Evolutionary conservation across 176 grass and related monocot genomes (phyloP), one percentile per base, ranked within the genome.

Genomic region (barley (Hordeum vulgare)): DNA sequence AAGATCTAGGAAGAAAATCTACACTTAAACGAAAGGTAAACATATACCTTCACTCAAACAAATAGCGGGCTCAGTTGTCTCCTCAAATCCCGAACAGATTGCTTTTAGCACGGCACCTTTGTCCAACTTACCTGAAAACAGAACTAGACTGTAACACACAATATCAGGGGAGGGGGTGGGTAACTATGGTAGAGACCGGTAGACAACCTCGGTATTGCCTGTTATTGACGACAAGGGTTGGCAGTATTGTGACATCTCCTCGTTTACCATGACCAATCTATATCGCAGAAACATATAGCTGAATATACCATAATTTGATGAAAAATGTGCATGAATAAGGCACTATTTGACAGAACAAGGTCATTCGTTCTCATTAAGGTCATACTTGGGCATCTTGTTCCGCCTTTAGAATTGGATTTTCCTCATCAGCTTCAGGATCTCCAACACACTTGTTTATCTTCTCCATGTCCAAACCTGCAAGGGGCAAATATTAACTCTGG

Each of bases 171-270:
- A 7, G 66, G 45, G 9, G 26, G 14, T 61, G 57, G 80, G 83
- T 13, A 83, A 29, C 37, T 24, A 39, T 61, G 47, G 39, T 81
- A 80, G 25, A 84, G 84, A 74, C 35, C 24, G 65, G 42, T 75
- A 72, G 61, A 84, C 72, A 81, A 97, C 94, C 94, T 88, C 94
- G 82, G 66, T 97, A 97, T 71, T 97, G 94, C 81, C 87, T 84
- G 79, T 94, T 94, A 75, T 97, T 97, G 53, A 97, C 89, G 64
- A 97, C 86, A 91, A 97, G 89, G 7, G 94, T 94, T 25, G 94
- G 94, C 76, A 97, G 88, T 90, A 97, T 97, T 2, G 94, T 97
- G 61, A 97, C 94, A 82, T 97, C 94, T 72, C 94, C 91, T 83
- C 87, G 87, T 78, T 90, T 81, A 86, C 58, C 91, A 75, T 91